Evolutionary conservation across 1,284 basidiomycete species (phyloP).

Genomic region (Inonotus obliquus): DNA sequence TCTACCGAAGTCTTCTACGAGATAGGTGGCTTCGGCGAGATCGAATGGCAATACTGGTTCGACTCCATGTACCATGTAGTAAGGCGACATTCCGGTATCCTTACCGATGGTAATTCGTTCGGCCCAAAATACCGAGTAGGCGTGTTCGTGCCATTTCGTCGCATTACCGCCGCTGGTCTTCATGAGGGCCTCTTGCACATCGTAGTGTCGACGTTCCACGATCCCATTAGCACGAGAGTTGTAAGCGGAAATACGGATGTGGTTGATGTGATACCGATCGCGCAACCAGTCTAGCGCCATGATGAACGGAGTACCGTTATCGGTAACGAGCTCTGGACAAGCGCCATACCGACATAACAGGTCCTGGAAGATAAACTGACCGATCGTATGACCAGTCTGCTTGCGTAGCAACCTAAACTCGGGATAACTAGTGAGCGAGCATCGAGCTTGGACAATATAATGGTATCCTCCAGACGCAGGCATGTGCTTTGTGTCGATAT

Average conservation of each 20-base stretch:
- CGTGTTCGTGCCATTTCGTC: constrained; percentile 11
- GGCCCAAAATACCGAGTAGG: constrained; percentile 23
- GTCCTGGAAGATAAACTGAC: constrained; percentile 26
- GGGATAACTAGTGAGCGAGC: constrained; percentile 22
- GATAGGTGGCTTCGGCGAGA: constrained; percentile 19
- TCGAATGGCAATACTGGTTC: constrained; percentile 24
- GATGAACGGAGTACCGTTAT: constrained; percentile 28
- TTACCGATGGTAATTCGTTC: constrained; percentile 23
- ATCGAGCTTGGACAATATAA: constrained; percentile 26
- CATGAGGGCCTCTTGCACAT: constrained; percentile 16
- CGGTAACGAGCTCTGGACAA: constrained; percentile 27
- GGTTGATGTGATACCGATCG: constrained; percentile 13
- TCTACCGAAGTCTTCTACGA: background rate
- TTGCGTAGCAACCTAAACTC: constrained; percentile 22
- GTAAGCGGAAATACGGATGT: constrained; percentile 21
- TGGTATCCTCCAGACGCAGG: constrained; percentile 24
- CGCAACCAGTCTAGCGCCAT: constrained; percentile 15
- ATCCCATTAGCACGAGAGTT: constrained; percentile 20
- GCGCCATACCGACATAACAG: constrained; percentile 28
- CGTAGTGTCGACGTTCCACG: constrained; percentile 15
- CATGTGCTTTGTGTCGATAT: constrained; percentile 10
- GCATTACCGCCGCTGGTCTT: constrained; percentile 13
- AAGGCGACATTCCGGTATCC: constrained; percentile 23
- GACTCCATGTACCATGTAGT: constrained; percentile 21
- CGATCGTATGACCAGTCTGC: constrained; percentile 22